Base-by-base conservation (phyloP, 352 stramenopile species). In the Thraustochytrium striatum region DNA sequence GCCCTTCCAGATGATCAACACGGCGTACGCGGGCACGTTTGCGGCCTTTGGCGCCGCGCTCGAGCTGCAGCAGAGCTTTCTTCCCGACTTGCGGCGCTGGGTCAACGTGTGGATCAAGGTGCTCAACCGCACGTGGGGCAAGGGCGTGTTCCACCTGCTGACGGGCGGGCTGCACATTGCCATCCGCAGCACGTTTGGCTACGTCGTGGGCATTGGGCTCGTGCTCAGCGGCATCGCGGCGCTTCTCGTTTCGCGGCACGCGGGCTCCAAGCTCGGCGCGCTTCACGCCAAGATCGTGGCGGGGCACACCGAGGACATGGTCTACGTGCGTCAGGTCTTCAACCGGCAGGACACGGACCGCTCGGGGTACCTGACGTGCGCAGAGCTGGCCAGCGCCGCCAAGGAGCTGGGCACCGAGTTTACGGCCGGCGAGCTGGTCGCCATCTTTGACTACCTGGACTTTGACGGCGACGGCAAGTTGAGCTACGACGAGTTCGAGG, bases 81-180 rank as follows among this genome's bases (percentile, higher is more conserved):
- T n/a, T 5, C 30, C 30, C 39, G 21, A 25, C 28, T 43, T 75
- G 33, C 65, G 61, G 65, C n/a, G 32, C 8, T 62, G 44, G 52
- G 44, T 75, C n/a, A 75, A 75, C 47, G 65, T 75, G 25, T 75
- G 65, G 65, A 25, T 75, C 43, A 75, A 75, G 30, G 16, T 75
- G 32, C 30, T 75, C 5, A 75, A 30, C 19, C 44, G 65, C 11
- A 38, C 50, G 16, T 75, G 65, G 65, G 65, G 65, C 44, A 39
- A 43, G n/a, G 65, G 65, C n/a, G 19, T 75, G 21, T 75, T 75
- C 36, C 68, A 75, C 32, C 38, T 75, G 8, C n/a, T 75, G 19
- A 38, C 44, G 3, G 65, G 44, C 39, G 65, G 65, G 19, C 61
- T 75, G 1, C 65, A 75, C 44, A 30, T 75, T 11, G 43, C 65